Conservation (phyloP, 202 grass and related monocot genomes). For the Panicum virgatum region DNA sequence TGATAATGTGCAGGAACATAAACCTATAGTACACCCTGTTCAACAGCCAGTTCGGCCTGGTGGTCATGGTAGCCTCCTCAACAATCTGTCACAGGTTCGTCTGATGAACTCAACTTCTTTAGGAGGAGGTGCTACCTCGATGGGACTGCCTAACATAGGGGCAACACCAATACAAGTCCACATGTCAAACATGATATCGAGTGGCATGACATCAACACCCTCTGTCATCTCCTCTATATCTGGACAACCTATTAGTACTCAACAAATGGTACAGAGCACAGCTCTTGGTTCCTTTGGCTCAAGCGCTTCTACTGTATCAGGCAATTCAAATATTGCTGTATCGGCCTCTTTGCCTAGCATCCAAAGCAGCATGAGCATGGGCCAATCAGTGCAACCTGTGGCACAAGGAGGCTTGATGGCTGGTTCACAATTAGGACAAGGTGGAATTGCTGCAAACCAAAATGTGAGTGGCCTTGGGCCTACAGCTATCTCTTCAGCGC, state of each 20-base stretch:
- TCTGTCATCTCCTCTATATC: conserved; percentile 66
- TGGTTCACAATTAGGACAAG: conserved; percentile 77
- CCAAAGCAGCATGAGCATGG: conserved; percentile 65
- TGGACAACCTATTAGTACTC: conserved; percentile 51
- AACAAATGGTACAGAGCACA: conserved; percentile 69
- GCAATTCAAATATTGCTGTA: conserved; percentile 68
- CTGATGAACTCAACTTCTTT: conserved; percentile 62
- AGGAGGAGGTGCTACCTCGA: conserved; percentile 60
- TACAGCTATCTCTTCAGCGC: conserved; percentile 57
- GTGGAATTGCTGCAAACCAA: conserved; percentile 69
- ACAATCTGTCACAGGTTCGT: conserved; percentile 79
- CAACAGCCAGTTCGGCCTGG: conserved; percentile 67
- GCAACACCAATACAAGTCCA: conserved; percentile 84
- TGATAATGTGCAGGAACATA: conserved; percentile 82
- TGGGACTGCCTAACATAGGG: conserved; percentile 70
- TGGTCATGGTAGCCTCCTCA: conserved; percentile 82
- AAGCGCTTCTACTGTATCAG: conserved; percentile 59
- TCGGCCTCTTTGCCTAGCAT: conserved; percentile 59
- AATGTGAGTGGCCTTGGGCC: conserved; percentile 61
- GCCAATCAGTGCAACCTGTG: conserved; percentile 57
- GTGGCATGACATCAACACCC: conserved; percentile 65
- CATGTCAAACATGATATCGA: conserved; percentile 97
- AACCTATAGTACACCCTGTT: conserved; percentile 70
- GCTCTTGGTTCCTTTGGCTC: conserved; percentile 72
- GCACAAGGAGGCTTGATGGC: conserved; percentile 58